Base-by-base conservation (phyloP, 1,284 basidiomycete genomes). In the Fomitopsis betulina region DNA sequence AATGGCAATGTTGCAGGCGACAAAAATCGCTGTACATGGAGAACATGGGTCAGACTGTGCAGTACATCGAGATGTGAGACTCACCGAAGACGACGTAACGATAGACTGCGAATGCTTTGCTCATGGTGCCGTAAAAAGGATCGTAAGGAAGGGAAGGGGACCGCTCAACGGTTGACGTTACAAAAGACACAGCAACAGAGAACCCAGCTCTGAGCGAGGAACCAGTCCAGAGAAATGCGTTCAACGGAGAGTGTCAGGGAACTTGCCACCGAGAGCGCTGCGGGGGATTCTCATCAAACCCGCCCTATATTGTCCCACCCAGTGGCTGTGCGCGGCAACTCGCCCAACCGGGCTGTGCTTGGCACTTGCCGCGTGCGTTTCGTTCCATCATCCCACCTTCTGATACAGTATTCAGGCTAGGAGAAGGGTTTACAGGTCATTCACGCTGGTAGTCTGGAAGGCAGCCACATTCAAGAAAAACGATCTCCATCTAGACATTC, bases 1-100 rank as follows among this genome's bases (percentile, higher is more conserved):
- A 60, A 84, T 77, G 64, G 88, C 76, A 52, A 86, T 83, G 75
- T 81, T 87, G 72, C 80, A 87, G 62, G 83, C 68, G 63, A 85
- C 77, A 69, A 88, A 84, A 56, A 84, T 62, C 65, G 73, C 89
- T 91, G 62, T 37, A 37, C 12, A 25, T 13, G 15, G 57, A 17
- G 50, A 21, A 8, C 32, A 35, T 32, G n/a, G 8, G 32, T 42
- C 15, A n/a, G 27, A 39, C n/a, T 13, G 37, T 2, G 23, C 32
- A 21, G 17, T 3, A 43, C 15, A 8, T 17, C 27, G 55, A 33
- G 32, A n/a, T 15, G 12, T 17, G 19, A 55, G 32, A 62, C 70
- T 54, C 51, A 73, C 73, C 68, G 58, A 73, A 73, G 56, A 64
- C 62, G 51, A 63, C 62, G 61, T 68, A 72, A 60, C 72, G 71